phyloP scores from a whole-genome alignment of 2,329 filamentous ascomycete species.

The Pseudogymnoascus sp. region DNA sequence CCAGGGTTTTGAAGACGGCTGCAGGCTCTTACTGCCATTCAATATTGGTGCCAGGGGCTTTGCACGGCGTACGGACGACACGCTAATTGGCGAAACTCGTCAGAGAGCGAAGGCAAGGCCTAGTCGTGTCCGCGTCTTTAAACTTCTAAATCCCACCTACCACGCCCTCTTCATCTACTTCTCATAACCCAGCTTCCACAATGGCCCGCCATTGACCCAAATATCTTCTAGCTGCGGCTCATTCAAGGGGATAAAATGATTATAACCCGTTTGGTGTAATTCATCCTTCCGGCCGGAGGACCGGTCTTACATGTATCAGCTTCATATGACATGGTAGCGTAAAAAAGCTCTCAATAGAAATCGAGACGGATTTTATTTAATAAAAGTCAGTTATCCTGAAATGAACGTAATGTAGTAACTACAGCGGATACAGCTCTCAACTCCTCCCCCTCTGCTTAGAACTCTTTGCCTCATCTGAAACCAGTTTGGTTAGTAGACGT shows the following conservation, averaged over 20 bases:
- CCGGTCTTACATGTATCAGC: neutral
- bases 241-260: conserved; percentile 15
- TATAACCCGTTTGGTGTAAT: conserved; percentile 19
- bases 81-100: conserved; percentile 11
- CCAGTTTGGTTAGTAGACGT: conserved; percentile 41
- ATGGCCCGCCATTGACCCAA: conserved; percentile 23
- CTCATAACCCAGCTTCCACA: conserved; percentile 25
- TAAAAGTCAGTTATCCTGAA: neutral
- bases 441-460: neutral
- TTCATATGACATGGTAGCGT: neutral
- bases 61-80: conserved; percentile 14
- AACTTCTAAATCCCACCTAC: conserved; percentile 27
- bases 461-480: conserved; percentile 9
- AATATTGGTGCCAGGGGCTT: conserved; percentile 9
- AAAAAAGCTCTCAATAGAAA: neutral
- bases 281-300: conserved; percentile 11
- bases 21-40: conserved; percentile 12
- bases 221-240: conserved; percentile 23
- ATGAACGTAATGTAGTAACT: conserved; percentile 1
- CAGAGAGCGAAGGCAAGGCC: neutral
- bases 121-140: conserved; percentile 25
- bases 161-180: conserved; percentile 23
- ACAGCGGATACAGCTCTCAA: neutral
- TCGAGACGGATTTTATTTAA: neutral
- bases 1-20: conserved; percentile 14